These are phyloP conservation scores for Xylogone sp. DNA, from an alignment of 2,329 filamentous ascomycete genomes.

Conservation along the genomic window DNA sequence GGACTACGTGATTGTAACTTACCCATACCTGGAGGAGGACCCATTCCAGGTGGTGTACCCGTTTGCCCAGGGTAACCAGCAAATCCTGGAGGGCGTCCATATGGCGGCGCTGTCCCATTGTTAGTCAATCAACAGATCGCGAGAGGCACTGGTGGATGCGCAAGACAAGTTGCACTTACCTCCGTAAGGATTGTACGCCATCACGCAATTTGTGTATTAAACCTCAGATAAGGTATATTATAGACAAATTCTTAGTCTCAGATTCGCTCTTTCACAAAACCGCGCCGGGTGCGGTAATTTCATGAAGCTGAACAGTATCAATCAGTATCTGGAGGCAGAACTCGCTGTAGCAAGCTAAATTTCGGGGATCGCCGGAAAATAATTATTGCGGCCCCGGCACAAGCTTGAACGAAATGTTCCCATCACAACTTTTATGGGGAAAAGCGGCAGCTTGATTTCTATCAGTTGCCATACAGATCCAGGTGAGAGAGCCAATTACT, in stretches of 20 bases:
- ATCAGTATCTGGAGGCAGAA: not conserved
- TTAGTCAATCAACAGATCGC: slow-evolving; percentile 9
- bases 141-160: not conserved
- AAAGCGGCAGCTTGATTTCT: not conserved
- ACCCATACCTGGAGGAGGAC: slow-evolving; percentile 81
- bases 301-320: not conserved
- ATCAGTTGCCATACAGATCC: not conserved
- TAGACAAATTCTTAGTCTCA: no score
- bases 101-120: slow-evolving; percentile 35
- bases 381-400: not conserved
- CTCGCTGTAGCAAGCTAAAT: not conserved
- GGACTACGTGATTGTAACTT: slow-evolving; percentile 29
- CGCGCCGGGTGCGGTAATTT: not conserved
- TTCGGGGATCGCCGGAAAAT: not conserved
- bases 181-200: slow-evolving; percentile 33
- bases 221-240: not conserved
- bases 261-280: no score
- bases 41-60: slow-evolving; percentile 61
- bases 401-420: not conserved
- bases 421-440: not conserved
- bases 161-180: slow-evolving; percentile 16
- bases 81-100: slow-evolving; percentile 73
- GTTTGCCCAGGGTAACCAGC: slow-evolving; percentile 61
- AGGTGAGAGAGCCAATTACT: not conserved
- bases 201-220: slow-evolving; percentile 6